phyloP scores from a whole-genome alignment of 2,329 filamentous ascomycete species.

The Sclerotinia glacialis region DNA sequence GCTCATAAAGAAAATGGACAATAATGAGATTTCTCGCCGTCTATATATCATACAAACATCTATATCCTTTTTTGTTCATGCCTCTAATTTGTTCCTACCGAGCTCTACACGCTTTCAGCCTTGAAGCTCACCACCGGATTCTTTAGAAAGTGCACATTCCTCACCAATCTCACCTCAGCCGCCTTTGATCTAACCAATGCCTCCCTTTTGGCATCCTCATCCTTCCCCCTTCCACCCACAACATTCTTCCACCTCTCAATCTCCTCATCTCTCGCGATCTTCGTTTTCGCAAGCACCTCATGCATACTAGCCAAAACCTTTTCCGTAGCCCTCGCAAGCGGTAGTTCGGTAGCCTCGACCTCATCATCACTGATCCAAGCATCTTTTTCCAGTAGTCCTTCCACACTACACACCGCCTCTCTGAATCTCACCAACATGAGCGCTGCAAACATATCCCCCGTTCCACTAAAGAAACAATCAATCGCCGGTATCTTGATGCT shows the following conservation, averaged over 20 bases:
- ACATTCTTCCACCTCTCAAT: constrained; percentile 53
- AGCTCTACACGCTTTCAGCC: constrained; percentile 48
- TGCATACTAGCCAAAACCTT: constrained; percentile 94
- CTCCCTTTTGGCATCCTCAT: constrained; percentile 44
- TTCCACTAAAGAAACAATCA: constrained; percentile 93
- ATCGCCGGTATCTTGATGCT: constrained; percentile 81
- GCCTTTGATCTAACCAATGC: constrained; percentile 75
- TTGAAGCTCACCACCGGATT: constrained; percentile 63
- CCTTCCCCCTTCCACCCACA: constrained; percentile 43
- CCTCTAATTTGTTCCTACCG: background rate
- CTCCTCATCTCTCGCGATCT: constrained; percentile 62
- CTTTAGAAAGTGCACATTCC: constrained; percentile 67
- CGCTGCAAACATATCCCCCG: constrained; percentile 97
- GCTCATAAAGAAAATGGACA: background rate
- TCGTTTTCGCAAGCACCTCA: constrained; percentile 68
- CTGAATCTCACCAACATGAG: constrained; percentile 83
- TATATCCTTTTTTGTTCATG: background rate
- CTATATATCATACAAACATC: background rate
- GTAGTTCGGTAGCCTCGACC: constrained; percentile 67
- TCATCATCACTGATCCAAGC: constrained; percentile 78
- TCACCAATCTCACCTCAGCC: constrained; percentile 81
- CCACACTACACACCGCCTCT: constrained; percentile 63
- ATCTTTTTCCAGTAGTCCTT: constrained; percentile 49
- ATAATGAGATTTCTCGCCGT: constrained; percentile 3
- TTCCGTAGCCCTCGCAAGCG: constrained; percentile 77